phyloP scores from a whole-genome alignment of 805 yeast species.

The Spathaspora arborariae region DNA sequence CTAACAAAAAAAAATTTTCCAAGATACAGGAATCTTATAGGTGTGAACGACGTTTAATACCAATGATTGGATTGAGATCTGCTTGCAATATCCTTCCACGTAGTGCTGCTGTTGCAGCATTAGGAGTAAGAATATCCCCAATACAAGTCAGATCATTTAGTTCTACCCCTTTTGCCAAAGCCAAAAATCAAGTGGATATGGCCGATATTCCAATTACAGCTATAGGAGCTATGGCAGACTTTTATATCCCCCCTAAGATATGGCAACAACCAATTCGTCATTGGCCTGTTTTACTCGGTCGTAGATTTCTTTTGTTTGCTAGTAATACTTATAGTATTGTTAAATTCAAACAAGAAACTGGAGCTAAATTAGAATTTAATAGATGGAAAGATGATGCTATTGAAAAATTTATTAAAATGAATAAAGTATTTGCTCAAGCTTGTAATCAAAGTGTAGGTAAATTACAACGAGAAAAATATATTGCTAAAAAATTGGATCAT shows the following conservation, averaged over 20 bases:
- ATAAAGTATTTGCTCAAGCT: constrained; percentile 69
- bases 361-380: constrained; percentile 52
- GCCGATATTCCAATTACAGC: constrained; percentile 35
- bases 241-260: constrained; percentile 39
- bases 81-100: background rate
- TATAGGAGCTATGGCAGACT: constrained; percentile 41
- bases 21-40: constrained; percentile 8
- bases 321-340: constrained; percentile 57
- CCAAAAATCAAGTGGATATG: constrained; percentile 20
- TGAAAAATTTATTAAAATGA: constrained; percentile 71
- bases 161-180: background rate
- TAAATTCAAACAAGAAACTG: constrained; percentile 42
- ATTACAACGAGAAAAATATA: constrained; percentile 35
- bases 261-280: constrained; percentile 21
- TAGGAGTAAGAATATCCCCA: background rate
- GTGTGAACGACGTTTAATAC: background rate
- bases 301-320: constrained; percentile 65
- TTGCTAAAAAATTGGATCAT: constrained; percentile 38
- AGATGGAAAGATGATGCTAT: constrained; percentile 87
- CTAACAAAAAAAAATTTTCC: constrained; percentile 8
- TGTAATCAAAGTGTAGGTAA: constrained; percentile 24
- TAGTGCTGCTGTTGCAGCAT: background rate
- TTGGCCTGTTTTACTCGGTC: constrained; percentile 47
- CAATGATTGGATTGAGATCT: background rate
- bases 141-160: background rate